These are phyloP conservation scores for Piloderma croceum DNA, from an alignment of 768 basidiomycete species.

Conservation along the genomic window DNA sequence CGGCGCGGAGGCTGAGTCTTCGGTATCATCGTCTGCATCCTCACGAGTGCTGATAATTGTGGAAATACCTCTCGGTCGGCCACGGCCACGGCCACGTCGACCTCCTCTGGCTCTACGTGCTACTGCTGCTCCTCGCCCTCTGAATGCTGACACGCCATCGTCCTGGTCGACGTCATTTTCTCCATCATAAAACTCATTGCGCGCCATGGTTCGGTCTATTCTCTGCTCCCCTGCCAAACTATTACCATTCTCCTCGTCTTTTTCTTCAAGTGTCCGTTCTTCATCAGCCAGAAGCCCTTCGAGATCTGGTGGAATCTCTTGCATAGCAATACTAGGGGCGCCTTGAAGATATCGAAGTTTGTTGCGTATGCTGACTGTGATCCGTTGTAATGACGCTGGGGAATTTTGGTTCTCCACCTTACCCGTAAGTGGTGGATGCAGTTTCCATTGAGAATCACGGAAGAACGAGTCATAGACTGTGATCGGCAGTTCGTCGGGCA, in stretches of 20 bases:
- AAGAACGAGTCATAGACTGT: conserved; percentile 94
- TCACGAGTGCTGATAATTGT: conserved; percentile 20
- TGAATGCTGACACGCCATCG: conserved; percentile 17
- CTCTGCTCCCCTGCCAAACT: conserved; percentile 49
- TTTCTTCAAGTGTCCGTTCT: conserved; percentile 60
- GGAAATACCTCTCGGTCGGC: conserved; percentile 29
- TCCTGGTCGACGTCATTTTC: conserved; percentile 62
- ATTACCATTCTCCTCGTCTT: conserved; percentile 60
- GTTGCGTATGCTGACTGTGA: conserved; percentile 78
- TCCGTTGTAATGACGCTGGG: conserved; percentile 73
- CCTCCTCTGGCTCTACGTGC: conserved; percentile 17
- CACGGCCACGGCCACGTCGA: conserved; percentile 20
- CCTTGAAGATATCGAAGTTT: conserved; percentile 90
- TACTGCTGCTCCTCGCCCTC: conserved; percentile 11
- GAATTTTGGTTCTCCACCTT: conserved; percentile 94
- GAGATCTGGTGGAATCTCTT: conserved; percentile 91
- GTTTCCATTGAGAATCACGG: conserved; percentile 83
- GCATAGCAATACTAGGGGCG: conserved; percentile 95
- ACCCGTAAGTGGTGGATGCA: conserved; percentile 88
- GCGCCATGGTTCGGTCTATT: conserved; percentile 43
- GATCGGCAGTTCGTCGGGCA: conserved; percentile 82
- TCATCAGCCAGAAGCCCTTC: conserved; percentile 73
- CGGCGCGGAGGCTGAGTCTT: conserved; percentile 23
- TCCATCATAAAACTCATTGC: conserved; percentile 72
- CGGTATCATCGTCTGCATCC: conserved; percentile 35